Evolutionary conservation across 1,284 basidiomycete species (phyloP).

Genomic region (Cryptococcus sp.): DNA sequence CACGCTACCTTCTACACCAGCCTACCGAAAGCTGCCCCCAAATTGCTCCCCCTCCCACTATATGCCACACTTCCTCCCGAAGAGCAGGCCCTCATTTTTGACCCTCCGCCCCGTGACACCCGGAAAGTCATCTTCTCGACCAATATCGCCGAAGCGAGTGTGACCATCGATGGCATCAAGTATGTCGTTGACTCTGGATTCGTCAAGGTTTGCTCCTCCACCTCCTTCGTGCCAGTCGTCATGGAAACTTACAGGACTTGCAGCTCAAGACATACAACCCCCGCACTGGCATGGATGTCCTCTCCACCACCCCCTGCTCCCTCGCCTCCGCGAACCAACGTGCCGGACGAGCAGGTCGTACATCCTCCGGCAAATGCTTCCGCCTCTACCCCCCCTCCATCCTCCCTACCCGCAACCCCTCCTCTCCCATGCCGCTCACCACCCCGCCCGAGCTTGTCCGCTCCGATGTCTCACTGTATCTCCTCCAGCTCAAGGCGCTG

Average conservation of each 20-base stretch:
- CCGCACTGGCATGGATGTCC: constrained; percentile 72
- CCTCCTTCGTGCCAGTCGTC: not conserved
- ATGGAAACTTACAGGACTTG: constrained; percentile 3
- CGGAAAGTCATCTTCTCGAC: constrained; percentile 91
- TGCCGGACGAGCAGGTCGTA: constrained; percentile 85
- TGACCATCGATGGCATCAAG: constrained; percentile 92
- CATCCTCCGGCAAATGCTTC: constrained; percentile 85
- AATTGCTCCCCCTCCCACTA: constrained; percentile 69
- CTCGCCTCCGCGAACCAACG: constrained; percentile 81
- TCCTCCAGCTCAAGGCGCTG: constrained; percentile 88
- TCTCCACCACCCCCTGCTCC: constrained; percentile 74
- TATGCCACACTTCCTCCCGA: constrained; percentile 82
- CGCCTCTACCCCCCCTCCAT: constrained; percentile 75
- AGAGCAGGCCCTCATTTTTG: constrained; percentile 83
- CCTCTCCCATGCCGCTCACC: constrained; percentile 54
- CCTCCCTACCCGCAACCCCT: constrained; percentile 56
- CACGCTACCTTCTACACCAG: constrained; percentile 49
- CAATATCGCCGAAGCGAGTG: constrained; percentile 95
- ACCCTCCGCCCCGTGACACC: constrained; percentile 64
- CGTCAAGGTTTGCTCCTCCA: constrained; percentile 67
- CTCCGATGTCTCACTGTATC: constrained; percentile 78
- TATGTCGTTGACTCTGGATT: constrained; percentile 95
- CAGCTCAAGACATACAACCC: constrained; percentile 83
- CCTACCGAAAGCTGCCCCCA: constrained; percentile 61
- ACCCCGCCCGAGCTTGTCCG: constrained; percentile 87